Evolutionary conservation across 2,329 filamentous ascomycete species (phyloP), one percentile per base, ranked within the genome.

Genomic region (Aspergillus ochraceus): DNA sequence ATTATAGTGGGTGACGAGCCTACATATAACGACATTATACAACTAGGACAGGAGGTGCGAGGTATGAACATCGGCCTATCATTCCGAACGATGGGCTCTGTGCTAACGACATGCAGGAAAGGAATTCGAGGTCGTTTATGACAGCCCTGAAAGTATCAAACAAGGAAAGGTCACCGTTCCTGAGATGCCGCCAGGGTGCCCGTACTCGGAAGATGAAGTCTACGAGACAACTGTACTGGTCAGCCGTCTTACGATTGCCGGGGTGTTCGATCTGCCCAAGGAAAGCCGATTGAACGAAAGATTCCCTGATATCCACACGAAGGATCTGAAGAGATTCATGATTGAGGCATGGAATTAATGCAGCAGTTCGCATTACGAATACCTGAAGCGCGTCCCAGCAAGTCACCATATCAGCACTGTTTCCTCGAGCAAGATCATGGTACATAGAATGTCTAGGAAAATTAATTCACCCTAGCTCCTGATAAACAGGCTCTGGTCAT

Each of bases 11-110:
- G 79, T 0, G 80, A 81, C 55, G 72, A 73, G 46, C 57, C 79
- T 17, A 80, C 79, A 0, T 79, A 74, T 66, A 81, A 81, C 46
- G 71, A 83, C 63, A 65, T 83, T 6, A 55, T 83, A n/a, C 50
- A 53, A n/a, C 59, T 79, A 17, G 80, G 76, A 0, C 79, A 82
- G 63, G 70, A 76, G 49, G 69, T 74, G 29, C 76, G 70, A 54
- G 79, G 79, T 71, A 70, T 75, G 71, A 42, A 14, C 4, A 17
- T 6, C 26, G 2, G 14, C 36, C 17, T 6, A 8, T n/a, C n/a
- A 42, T 17, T n/a, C 17, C 8, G 6, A 42, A 42, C 17, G 4
- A 8, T 8, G 36, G 4, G 11, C 10, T 8, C 6, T 17, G 4
- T 42, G 6, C 9, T 39, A 19, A 47, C 9, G 29, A 12, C 17